These are phyloP conservation scores for Rubia peregrina DNA, from an alignment of 305 asterid species.

Conservation along the genomic window DNA sequence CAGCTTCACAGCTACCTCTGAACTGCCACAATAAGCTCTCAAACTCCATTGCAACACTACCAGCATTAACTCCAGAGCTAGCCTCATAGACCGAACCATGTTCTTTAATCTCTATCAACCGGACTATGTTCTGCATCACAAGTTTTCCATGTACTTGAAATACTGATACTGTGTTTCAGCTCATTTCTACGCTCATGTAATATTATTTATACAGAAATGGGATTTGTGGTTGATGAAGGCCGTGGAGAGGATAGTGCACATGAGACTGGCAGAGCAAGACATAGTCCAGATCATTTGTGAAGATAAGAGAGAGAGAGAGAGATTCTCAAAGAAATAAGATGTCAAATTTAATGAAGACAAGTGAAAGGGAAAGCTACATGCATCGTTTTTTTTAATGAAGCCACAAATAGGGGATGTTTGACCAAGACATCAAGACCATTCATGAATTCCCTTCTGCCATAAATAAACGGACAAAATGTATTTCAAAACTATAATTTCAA, in stretches of 20 bases:
- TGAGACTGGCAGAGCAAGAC: slow-evolving; percentile 54
- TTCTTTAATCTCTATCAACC: slow-evolving; percentile 14
- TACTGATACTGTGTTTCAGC: not conserved
- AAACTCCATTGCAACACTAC: slow-evolving; percentile 29
- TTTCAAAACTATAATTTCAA: not conserved
- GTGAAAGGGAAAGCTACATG: not conserved
- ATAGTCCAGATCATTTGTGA: slow-evolving; percentile 17
- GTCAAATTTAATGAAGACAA: not conserved
- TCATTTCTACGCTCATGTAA: slow-evolving; percentile 3
- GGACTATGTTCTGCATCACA: not conserved
- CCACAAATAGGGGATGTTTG: not conserved
- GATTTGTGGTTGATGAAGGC: slow-evolving; percentile 38
- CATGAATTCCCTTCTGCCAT: not conserved
- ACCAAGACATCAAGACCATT: not conserved
- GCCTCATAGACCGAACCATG: slow-evolving; percentile 12
- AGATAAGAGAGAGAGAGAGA: slow-evolving; percentile 34
- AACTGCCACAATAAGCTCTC: slow-evolving; percentile 24
- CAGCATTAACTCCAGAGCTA: slow-evolving; percentile 39
- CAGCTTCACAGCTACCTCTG: slow-evolving; percentile 47
- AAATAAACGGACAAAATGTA: not conserved
- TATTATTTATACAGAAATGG: slow-evolving; percentile 20
- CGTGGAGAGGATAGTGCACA: slow-evolving; percentile 22
- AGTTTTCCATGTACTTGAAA: slow-evolving; percentile 1
- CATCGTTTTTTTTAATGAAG: not conserved
- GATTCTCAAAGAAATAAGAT: slow-evolving; percentile 17